A percentile compares a stretch with the other conserved stretches of the same genome.
Evolutionary conservation across 106 monocot genomes (phyloP).

Genomic region (Allium sativum): DNA sequence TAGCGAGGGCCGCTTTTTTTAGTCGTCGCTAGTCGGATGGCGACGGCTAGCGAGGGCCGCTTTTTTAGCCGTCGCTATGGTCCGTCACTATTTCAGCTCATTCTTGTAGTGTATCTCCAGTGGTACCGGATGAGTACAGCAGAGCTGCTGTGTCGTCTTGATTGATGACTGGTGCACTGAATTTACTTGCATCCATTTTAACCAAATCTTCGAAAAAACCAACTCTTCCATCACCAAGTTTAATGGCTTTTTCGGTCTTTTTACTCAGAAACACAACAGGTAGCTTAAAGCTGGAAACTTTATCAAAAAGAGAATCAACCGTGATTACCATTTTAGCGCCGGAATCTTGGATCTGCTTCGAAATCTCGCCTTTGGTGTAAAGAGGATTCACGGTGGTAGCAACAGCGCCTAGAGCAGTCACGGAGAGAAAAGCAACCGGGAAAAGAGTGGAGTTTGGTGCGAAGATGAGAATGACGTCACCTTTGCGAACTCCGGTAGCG

Average conservation of each 20-base stretch:
- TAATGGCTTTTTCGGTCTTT: not conserved
- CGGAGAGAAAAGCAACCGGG: conserved; percentile 73
- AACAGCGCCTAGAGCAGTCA: conserved; percentile 65
- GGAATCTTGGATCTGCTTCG: conserved; percentile 47
- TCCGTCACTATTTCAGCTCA: too few species aligned
- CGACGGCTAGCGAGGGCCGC: too few species aligned
- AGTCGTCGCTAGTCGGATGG: too few species aligned
- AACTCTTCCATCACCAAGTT: conserved; percentile 5
- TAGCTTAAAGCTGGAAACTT: conserved; percentile 24
- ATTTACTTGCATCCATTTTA: not conserved
- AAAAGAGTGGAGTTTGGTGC: conserved; percentile 69
- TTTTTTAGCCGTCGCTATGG: too few species aligned
- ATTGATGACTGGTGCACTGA: conserved; percentile 5
- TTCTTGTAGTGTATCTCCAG: too few species aligned
- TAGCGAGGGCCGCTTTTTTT: too few species aligned
- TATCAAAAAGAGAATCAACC: conserved; percentile 28
- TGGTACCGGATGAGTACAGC: conserved; percentile 87
- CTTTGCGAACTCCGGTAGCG: conserved; percentile 27
- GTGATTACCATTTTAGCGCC: conserved; percentile 50
- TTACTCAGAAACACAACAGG: conserved; percentile 42
- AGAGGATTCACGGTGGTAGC: conserved; percentile 82
- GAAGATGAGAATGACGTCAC: conserved; percentile 62
- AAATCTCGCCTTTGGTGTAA: conserved; percentile 62
- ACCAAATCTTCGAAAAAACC: conserved; percentile 22
- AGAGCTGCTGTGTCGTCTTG: conserved; percentile 65